Base-by-base conservation (phyloP, 768 basidiomycete species). In the Trametes villosa region DNA sequence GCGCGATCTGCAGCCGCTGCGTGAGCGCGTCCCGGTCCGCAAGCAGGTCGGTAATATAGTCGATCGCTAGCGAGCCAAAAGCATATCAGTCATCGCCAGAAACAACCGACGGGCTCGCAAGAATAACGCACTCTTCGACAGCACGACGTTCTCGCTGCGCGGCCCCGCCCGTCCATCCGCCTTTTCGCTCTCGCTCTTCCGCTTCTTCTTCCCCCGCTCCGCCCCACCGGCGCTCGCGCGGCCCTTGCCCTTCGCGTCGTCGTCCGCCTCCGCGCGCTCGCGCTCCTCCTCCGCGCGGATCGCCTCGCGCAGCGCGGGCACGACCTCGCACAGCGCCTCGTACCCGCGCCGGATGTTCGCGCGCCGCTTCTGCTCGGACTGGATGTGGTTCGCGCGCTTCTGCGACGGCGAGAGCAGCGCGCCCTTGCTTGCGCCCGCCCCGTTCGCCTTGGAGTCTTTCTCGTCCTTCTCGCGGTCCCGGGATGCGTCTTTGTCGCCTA, bases 301-400 rank as follows among this genome's bases (percentile, higher is more conserved):
- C 0, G 93, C 93, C 66, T 92, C 92, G 18, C 87, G 76, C 36
- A 97, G 79, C 2, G 91, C 79, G 11, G 95, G 95, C 0, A 97
- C 88, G 27, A 86, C 84, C 26, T 88, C 88, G 68, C 94, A 95
- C 0, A 97, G 79, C 8, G 89, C 86, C 67, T 96, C 94, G 71
- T 96, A 96, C 12, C 94, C 95, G 38, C 87, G 77, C 12, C 93
- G 82, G 52, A 97, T 96, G 67, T 94, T 95, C 15, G 92, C 92
- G 31, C 95, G 85, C 26, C 95, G 87, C 73, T 96, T 96, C 77
- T 96, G 94, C 76, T 97, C 95, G 2, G 88, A 91, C 67, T 92
- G 90, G 65, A 97, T 96, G 70, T 97, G 94, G 68, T 96, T 96
- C 40, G 89, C 89, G 71, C 95, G 92, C 72, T 96, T 96, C 79